Percentiles rank a stretch among this genome's conserved stretches.
Conservation (phyloP, 352 stramenopile genomes). For the Phytophthora pisi region DNA sequence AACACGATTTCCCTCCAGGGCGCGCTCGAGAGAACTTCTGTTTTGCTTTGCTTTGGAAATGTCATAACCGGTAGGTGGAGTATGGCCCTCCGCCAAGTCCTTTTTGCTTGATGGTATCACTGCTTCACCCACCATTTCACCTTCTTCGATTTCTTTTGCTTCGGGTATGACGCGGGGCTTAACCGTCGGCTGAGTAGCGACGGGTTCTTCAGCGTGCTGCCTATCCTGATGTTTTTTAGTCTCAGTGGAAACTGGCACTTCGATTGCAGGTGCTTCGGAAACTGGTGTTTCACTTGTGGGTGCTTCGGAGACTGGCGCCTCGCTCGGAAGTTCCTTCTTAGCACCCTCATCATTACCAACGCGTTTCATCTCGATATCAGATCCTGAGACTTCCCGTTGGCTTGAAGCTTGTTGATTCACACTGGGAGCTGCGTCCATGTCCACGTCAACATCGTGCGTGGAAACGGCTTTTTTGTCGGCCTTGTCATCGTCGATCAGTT, state of each 20-base stretch:
- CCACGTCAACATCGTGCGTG: constrained; percentile 12
- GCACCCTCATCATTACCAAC: constrained; percentile 1
- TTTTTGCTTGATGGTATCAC: constrained; percentile 14
- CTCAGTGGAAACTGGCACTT: background rate
- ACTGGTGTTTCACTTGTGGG: too few relatives aligned
- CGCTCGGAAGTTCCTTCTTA: background rate
- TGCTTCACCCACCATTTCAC: constrained; percentile 39
- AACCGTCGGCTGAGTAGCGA: background rate
- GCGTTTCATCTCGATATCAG: constrained; percentile 25
- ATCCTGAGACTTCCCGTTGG: background rate
- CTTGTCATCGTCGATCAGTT: background rate
- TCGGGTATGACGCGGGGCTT: background rate
- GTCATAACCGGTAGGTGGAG: background rate
- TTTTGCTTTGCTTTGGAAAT: background rate
- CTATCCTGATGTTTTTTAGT: background rate
- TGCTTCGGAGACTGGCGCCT: background rate
- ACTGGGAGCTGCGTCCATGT: constrained; percentile 7
- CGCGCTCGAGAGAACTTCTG: background rate
- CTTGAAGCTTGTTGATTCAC: background rate
- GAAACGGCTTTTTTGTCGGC: background rate
- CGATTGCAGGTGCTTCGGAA: too few relatives aligned
- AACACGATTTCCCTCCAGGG: constrained; percentile 7
- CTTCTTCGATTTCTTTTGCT: constrained; percentile 30
- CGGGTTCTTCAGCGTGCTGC: background rate
- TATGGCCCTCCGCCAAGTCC: constrained; percentile 1